Base-by-base conservation (phyloP, 768 basidiomycete genomes). In the Hypholoma sublateritium region DNA sequence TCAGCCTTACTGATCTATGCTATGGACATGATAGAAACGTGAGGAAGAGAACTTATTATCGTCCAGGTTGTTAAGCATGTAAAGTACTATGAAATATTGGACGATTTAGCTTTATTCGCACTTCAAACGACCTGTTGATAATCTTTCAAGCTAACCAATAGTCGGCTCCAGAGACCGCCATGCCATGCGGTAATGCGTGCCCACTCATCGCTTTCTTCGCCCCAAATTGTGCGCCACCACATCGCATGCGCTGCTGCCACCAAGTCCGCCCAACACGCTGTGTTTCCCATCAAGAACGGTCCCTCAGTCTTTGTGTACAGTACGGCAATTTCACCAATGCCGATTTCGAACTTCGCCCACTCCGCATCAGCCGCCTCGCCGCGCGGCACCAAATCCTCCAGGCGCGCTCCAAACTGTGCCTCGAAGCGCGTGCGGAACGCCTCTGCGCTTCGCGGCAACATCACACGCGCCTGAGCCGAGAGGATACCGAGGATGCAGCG, bases 231-330 rank as follows among this genome's bases (percentile, higher is more conserved):
- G 58, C 17, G 17, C 17, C 14, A n/a, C 8, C 17, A 21, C n/a
- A 19, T 11, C 9, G 22, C 11, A 3, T 17, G 57, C 13, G 56
- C 35, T 4, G 16, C 58, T 59, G 21, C 28, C 2, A 65, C 57
- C 9, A 77, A 62, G 56, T 80, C 77, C 2, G 68, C 65, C 59
- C 71, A 78, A 3, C 68, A 69, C 16, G 69, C 49, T 0, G 47
- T 59, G 3, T 69, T 61, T 0, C 75, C 77, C 54, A 74, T 55
- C 17, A 78, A 36, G 47, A 65, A 69, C 16, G 62, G 13, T 43
- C 66, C 59, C 2, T 57, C 47, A 41, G 57, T 69, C 50, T 65
- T 62, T 21, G 62, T 53, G 36, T 64, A 61, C 65, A 59, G 68
- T 12, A n/a, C 53, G 19, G 61, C 62, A 6, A 70, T 17, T 16